Evolutionary conservation across 1,139 yeast genomes (phyloP), one percentile per base, ranked within the genome.

Genomic region (Suhomyces guaymorum): DNA sequence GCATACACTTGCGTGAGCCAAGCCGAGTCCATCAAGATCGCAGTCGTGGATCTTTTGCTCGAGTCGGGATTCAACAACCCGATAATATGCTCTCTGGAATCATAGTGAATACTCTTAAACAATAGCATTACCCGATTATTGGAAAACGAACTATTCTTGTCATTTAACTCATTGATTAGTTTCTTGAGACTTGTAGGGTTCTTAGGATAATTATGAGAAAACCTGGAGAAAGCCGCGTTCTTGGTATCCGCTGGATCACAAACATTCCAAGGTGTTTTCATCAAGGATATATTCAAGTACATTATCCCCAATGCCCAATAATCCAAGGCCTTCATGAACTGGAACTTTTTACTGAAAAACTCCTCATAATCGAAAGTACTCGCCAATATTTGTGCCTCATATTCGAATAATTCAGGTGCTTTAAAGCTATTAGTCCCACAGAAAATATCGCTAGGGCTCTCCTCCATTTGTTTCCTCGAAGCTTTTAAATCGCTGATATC

Each of bases 401-500:
- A 50, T 11, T 49, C 43, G 43, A 66, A 70, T 26, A 75, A 48
- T 47, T 77, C 82, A 0, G 82, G 82, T 0, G 82, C 75, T 47
- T 75, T 77, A 52, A 75, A 77, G 13, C 78, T 69, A 23, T 61
- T 63, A 2, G 82, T 77, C 1, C 82, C 82, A 41, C 73, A 58
- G 31, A 51, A 56, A 9, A 73, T 41, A 23, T 55, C 56, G 18
- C 52, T 54, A 2, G 59, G 57, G 21, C 58, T 53, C 0, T 44
- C 39, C 11, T 35, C 27, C 15, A 52, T 39, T 42, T 51, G 44
- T n/a, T 51, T 46, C 17, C 48, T 42, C 24, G 38, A 37, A 5
- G 39, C 37, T 8, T 43, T 49, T 6, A 46, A 35, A 13, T 51
- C 46, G 15, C 49, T 42, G 13, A 71, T 43, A 41, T 68, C 59